Conservation (phyloP, 257 asterid genomes). For the Gardenia jasminoides region DNA sequence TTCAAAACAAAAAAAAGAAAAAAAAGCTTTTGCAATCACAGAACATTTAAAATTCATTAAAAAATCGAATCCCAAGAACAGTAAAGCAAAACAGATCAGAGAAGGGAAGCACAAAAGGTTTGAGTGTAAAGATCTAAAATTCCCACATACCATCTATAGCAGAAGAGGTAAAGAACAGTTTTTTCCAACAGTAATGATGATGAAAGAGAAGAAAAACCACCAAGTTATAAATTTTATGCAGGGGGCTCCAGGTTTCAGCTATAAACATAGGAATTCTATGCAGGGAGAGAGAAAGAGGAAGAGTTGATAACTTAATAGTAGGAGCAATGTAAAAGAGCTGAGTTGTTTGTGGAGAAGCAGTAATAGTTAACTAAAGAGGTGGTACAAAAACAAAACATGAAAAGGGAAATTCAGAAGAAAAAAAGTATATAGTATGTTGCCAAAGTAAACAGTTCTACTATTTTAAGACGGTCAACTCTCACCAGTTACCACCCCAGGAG, state of each 20-base stretch:
- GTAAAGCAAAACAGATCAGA: constrained; percentile 14
- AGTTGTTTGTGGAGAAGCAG: neutral
- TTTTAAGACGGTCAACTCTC: too few relatives aligned
- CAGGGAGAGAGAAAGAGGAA: neutral
- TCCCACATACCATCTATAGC: constrained; percentile 13
- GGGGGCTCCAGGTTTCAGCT: neutral
- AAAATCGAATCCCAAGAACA: neutral
- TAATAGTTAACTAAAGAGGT: neutral
- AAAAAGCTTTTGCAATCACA: neutral
- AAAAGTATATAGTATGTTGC: too few relatives aligned
- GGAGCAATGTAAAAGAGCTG: neutral
- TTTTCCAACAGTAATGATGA: constrained; percentile 12
- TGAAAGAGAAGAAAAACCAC: constrained; percentile 3
- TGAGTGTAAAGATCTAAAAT: constrained; percentile 10
- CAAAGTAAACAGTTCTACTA: too few relatives aligned
- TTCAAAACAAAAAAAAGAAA: neutral
- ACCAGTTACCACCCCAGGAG: too few relatives aligned
- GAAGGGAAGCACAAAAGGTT: neutral
- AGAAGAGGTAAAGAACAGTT: constrained; percentile 16
- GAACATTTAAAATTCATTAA: neutral
- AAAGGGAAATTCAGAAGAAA: constrained; percentile 6
- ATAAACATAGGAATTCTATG: constrained; percentile 5
- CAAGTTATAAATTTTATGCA: constrained; percentile 1
- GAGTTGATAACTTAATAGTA: neutral
- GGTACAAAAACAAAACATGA: neutral